Percentiles rank a stretch among this genome's conserved stretches.
Evolutionary conservation across 2,329 filamentous ascomycete genomes (phyloP).

Genomic region (Paecilomyces sp.): DNA sequence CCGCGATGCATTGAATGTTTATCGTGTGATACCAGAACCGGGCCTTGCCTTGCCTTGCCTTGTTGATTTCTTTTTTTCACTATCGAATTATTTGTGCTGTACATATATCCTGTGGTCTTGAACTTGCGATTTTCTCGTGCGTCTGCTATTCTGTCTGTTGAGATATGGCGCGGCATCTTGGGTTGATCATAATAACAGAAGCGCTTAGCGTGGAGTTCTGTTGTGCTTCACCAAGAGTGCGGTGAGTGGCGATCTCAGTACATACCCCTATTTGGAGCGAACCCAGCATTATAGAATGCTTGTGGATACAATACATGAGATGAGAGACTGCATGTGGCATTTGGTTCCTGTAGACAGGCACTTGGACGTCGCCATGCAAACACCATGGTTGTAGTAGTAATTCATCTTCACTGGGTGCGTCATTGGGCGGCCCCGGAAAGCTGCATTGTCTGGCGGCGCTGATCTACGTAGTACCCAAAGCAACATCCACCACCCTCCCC

Average conservation of each 20-base stretch:
- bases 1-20: neutral
- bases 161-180: neutral
- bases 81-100: neutral
- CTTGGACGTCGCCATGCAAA: neutral
- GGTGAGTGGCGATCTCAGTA: neutral
- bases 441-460: conserved; percentile 9
- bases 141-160: neutral
- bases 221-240: neutral
- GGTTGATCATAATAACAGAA: neutral
- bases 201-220: neutral
- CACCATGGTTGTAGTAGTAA: neutral
- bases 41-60: neutral
- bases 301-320: neutral
- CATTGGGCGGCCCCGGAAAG: conserved; percentile 8
- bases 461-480: conserved; percentile 11
- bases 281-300: neutral
- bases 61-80: neutral
- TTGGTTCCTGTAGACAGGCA: neutral
- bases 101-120: neutral
- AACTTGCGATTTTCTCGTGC: neutral
- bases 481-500: conserved; percentile 6
- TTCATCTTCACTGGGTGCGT: neutral
- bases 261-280: neutral
- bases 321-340: neutral
- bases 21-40: neutral